Evolutionary conservation across 805 yeast species (phyloP), one percentile per base, ranked within the genome.

Genomic region (Yarrowia bubula): DNA sequence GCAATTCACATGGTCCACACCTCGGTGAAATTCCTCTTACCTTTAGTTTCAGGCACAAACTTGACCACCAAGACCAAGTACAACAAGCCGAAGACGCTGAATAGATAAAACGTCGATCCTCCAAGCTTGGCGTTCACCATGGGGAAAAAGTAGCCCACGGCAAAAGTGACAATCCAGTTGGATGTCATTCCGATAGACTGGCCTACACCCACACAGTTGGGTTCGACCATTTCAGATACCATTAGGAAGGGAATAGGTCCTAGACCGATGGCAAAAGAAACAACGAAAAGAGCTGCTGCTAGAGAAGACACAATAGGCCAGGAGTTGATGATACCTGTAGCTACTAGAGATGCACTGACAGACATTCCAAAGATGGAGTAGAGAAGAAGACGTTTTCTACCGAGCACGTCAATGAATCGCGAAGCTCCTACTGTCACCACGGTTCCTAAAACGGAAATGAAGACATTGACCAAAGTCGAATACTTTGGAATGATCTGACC

Each of bases 191-290:
- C 98, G 80, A 90, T 88, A 73, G 96, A 87, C 76, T 95, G 99
- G 0, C 98, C 98, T 50, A 86, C 80, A 2, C 92, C 92, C 66
- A 86, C 86, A 1, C 93, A 93, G 66, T 86, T 84, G 1, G 82
- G 77, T 67, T 92, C 96, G 0, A 96, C 88, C n/a, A 93, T 86
- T 73, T 95, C 98, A 7, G 96, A 84, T 10, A 93, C 87, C 62
- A 92, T 76, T 69, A 93, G 77, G 77, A 95, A 93, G 46, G 99
- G 99, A 64, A 95, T 92, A 7, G 99, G 99, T 0, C 99, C 99
- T 67, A 92, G 75, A 0, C 99, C 99, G 38, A 89, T 78, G 0
- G 98, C 98, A 78, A 93, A 95, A 32, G 91, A 83, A 0, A 88
- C 85, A 57, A 93, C 92, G 73, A 91, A 92, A 9, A 64, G 64